These are phyloP conservation scores for Carex parvula DNA, from an alignment of 176 grass and related monocot species.

Conservation along the genomic window DNA sequence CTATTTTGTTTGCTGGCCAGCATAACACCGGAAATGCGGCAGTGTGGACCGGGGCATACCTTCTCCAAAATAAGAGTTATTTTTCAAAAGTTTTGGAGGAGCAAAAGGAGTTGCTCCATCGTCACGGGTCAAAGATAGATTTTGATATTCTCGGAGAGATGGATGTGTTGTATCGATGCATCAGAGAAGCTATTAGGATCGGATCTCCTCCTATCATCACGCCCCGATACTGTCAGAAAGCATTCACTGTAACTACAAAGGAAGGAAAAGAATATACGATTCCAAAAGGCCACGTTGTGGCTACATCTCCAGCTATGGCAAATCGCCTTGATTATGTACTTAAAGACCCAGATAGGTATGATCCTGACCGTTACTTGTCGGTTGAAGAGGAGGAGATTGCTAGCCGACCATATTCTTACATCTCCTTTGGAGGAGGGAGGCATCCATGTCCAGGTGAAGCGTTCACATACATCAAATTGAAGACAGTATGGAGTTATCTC, in stretches of 20 bases:
- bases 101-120: slow-evolving; percentile 33
- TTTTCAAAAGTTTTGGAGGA: slow-evolving; percentile 33
- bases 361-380: slow-evolving; percentile 32
- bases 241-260: slow-evolving; percentile 39
- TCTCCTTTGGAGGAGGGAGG: too few species aligned
- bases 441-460: not conserved
- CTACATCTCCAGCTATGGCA: slow-evolving; percentile 36
- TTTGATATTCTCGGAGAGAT: slow-evolving; percentile 37
- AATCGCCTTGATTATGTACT: slow-evolving; percentile 37
- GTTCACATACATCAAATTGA: not conserved
- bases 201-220: slow-evolving; percentile 40
- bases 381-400: not conserved
- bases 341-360: slow-evolving; percentile 39
- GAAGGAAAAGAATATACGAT: slow-evolving; percentile 48
- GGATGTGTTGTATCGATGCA: not conserved
- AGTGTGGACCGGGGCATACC: slow-evolving; percentile 38
- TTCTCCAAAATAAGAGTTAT: slow-evolving; percentile 33
- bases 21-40: slow-evolving; percentile 38
- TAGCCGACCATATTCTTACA: not conserved
- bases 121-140: slow-evolving; percentile 29
- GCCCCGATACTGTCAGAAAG: slow-evolving; percentile 34
- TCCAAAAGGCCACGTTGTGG: slow-evolving; percentile 33
- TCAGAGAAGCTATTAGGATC: slow-evolving; percentile 52
- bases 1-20: slow-evolving; percentile 43
- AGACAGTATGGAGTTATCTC: not conserved